Percentiles rank a stretch among this genome's conserved stretches.
phyloP scores from a whole-genome alignment of 2,329 filamentous ascomycete species.

The Exophiala xenobiotica region DNA sequence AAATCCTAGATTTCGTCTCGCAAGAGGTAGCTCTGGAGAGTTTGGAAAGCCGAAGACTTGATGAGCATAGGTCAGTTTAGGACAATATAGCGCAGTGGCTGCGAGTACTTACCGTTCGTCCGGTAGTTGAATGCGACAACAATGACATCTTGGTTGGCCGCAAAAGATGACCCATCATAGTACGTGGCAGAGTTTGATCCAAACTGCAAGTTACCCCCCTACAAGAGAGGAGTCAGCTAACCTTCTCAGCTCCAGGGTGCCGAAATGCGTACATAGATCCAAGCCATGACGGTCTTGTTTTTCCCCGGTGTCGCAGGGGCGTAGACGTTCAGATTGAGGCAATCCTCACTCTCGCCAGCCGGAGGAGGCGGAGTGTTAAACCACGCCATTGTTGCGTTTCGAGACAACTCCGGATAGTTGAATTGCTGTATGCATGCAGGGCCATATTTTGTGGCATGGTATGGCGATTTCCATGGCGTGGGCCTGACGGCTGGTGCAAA shows the following conservation, averaged over 20 bases:
- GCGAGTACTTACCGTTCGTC: slow-evolving; percentile 31
- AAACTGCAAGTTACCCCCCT: slow-evolving; percentile 40
- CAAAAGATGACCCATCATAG: slow-evolving; percentile 37
- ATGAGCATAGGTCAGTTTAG: background rate
- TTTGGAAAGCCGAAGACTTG: slow-evolving; percentile 44
- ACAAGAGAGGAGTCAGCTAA: background rate
- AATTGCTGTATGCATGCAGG: slow-evolving; percentile 36
- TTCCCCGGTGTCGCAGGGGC: slow-evolving; percentile 31
- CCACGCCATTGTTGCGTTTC: slow-evolving; percentile 33
- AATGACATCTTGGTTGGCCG: slow-evolving; percentile 39
- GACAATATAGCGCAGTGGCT: too few relatives aligned
- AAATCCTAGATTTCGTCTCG: slow-evolving; percentile 37
- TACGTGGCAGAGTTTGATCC: slow-evolving; percentile 34
- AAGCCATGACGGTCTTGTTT: slow-evolving; percentile 41
- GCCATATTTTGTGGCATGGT: slow-evolving; percentile 30
- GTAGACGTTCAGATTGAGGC: slow-evolving; percentile 44
- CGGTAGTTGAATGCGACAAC: slow-evolving; percentile 40
- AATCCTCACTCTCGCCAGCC: slow-evolving; percentile 40
- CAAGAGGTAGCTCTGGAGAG: slow-evolving; percentile 36
- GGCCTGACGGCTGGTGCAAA: slow-evolving; percentile 31
- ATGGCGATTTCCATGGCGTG: slow-evolving; percentile 24
- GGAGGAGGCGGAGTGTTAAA: slow-evolving; percentile 30
- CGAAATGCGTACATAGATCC: slow-evolving; percentile 34
- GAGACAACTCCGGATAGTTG: slow-evolving; percentile 28
- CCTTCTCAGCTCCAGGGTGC: background rate